These are phyloP conservation scores for Penicillium dipodomyicola DNA, from an alignment of 495 filamentous ascomycete species.

Conservation along the genomic window DNA sequence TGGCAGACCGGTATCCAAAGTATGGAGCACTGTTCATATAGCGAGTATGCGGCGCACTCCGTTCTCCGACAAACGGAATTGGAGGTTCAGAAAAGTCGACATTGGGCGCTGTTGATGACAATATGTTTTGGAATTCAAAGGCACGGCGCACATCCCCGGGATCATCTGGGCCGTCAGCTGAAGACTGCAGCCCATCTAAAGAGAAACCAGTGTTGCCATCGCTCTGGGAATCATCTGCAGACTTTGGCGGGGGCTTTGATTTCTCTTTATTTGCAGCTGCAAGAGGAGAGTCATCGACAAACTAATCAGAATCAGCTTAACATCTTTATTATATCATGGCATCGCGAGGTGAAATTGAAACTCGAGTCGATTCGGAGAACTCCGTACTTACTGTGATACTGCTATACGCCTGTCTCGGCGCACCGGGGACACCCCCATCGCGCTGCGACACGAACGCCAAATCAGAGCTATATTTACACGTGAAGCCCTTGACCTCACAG, in stretches of 20 bases:
- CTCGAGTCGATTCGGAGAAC: background rate
- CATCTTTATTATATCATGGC: background rate
- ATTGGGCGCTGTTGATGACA: conserved; percentile 1
- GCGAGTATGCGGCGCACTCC: background rate
- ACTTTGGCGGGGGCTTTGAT: background rate
- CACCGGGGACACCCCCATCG: conserved; percentile 11
- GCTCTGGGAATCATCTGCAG: background rate
- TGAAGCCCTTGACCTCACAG: conserved; percentile 29
- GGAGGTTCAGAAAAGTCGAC: conserved; percentile 7
- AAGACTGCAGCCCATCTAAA: conserved; percentile 1
- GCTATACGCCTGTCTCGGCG: conserved; percentile 16
- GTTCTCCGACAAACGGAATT: background rate
- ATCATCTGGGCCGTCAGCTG: background rate
- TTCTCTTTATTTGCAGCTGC: conserved; percentile 6
- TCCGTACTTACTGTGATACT: conserved; percentile 21
- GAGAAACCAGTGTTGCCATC: background rate
- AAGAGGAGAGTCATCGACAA: conserved; percentile 27
- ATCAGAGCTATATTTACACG: conserved; percentile 29
- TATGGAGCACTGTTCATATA: conserved; percentile 8
- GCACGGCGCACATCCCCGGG: background rate
- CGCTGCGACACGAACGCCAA: conserved; percentile 23
- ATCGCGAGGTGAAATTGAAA: background rate
- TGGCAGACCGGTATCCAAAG: background rate
- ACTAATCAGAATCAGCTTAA: conserved; percentile 16
- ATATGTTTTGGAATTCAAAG: conserved; percentile 15